These are phyloP conservation scores for Nepenthes mirabilis DNA, from an alignment of 148 eudicot genomes.

Conservation along the genomic window DNA sequence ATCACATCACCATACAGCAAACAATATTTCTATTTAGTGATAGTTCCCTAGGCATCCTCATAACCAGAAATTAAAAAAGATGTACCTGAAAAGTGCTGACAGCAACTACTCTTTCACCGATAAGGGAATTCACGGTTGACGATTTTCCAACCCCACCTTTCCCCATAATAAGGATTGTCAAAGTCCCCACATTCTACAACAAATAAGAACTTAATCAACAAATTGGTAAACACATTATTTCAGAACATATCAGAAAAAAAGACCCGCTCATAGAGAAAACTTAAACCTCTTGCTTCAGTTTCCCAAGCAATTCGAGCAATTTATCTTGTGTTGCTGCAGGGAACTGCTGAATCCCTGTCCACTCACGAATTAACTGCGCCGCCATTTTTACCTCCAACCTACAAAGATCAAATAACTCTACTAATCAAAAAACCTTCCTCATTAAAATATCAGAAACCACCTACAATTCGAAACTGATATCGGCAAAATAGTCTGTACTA, in stretches of 20 bases:
- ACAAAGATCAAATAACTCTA: background rate
- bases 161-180: constrained; percentile 94
- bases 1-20: background rate
- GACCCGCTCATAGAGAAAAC: background rate
- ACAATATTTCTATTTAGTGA: background rate
- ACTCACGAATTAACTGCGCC: constrained; percentile 36
- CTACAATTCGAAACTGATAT: too few species aligned
- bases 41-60: background rate
- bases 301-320: constrained; percentile 59
- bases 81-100: constrained; percentile 92
- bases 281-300: constrained; percentile 65
- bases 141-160: constrained; percentile 98
- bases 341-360: constrained; percentile 88
- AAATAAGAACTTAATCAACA: background rate
- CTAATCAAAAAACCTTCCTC: background rate
- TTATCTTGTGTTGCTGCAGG: constrained; percentile 72
- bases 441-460: too few species aligned
- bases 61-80: background rate
- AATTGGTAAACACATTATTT: background rate
- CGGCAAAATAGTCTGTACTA: too few species aligned
- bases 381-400: constrained; percentile 24
- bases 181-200: constrained; percentile 51
- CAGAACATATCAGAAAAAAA: background rate
- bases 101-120: constrained; percentile 81
- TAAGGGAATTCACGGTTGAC: constrained; percentile 75